Evolutionary conservation across 2,329 filamentous ascomycete genomes (phyloP).

Genomic region (Anthostomella pinea): DNA sequence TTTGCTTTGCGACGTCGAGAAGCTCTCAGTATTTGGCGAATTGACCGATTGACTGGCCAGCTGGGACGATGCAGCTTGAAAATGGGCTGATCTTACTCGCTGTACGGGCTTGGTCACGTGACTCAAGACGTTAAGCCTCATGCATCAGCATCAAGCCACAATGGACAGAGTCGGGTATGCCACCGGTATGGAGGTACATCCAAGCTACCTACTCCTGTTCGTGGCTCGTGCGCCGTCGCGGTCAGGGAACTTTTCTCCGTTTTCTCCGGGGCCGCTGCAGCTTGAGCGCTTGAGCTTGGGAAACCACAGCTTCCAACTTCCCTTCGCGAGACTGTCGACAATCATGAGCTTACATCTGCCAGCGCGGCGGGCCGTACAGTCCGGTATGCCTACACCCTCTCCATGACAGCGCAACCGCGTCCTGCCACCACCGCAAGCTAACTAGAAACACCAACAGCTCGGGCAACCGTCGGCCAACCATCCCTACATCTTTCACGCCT

Average conservation of each 20-base stretch:
- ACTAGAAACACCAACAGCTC: slow-evolving; percentile 11
- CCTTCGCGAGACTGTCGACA: slow-evolving; percentile 12
- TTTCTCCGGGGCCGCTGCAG: no score
- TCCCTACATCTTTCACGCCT: slow-evolving; percentile 25
- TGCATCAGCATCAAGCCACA: no score
- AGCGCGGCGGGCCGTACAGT: slow-evolving; percentile 56
- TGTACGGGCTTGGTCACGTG: slow-evolving; percentile 4
- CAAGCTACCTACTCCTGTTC: no score
- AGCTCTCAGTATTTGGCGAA: not conserved
- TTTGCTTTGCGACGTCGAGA: no score
- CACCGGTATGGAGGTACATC: no score
- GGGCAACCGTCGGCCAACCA: slow-evolving; percentile 20
- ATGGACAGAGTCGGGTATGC: no score
- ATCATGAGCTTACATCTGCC: slow-evolving; percentile 66
- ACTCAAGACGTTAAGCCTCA: no score
- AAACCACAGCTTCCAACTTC: no score
- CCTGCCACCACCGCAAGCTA: no score
- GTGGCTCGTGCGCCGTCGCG: no score
- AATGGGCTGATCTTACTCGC: slow-evolving; percentile 14
- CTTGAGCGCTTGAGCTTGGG: no score
- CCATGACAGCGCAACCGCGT: no score
- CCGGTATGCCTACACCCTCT: slow-evolving; percentile 46
- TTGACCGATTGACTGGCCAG: not conserved
- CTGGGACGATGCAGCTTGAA: slow-evolving; percentile 15
- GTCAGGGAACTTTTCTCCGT: not conserved